Base-by-base conservation (phyloP, 225 moss, liverwort and hornwort species). In the Takakia lepidozioides region DNA sequence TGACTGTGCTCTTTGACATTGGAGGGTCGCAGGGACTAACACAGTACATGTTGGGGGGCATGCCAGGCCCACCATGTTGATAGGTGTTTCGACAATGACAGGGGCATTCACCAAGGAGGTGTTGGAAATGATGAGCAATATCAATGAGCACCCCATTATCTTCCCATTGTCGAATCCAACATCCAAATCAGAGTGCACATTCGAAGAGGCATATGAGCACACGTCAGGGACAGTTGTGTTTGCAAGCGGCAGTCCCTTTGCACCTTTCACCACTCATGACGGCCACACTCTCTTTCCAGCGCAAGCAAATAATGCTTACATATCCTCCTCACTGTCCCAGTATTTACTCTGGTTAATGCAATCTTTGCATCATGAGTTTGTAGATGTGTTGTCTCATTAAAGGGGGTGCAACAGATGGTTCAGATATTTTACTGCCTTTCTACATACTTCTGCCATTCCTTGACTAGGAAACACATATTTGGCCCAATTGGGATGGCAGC, bases 141-240 rank as follows among this genome's bases (percentile, higher is more conserved):
- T 70, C 51, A 64, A 81, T 64, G 92, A 81, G 60, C 66, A 49
- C 49, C 7, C 32, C 32, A 79, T 93, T 53, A 72, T 93, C 40
- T 80, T 93, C 69, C 85, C 93, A 29, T 81, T 93, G 49, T 93
- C 93, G 15, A 93, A 88, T 51, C 93, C 93, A 24, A 93, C 81
- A 26, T 63, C 83, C 38, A 86, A 82, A 46, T 83, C 88, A 49
- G 93, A 93, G 75, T 93, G 88, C 63, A 93, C 93, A 61, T 86
- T 88, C 36, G 88, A 93, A 66, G 80, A 93, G 59, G 93, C 93
- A 32, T 93, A 88, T 58, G 54, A 75, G 17, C 68, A 80, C 65
- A 93, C 88, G 35, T 69, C 65, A 74, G 93, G 93, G 19, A 75
- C 73, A 52, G 86, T 85, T 57, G 34, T 93, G 58, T 93, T 93